Conservation (phyloP, 805 yeast species). For the Candida ipomoeae region DNA sequence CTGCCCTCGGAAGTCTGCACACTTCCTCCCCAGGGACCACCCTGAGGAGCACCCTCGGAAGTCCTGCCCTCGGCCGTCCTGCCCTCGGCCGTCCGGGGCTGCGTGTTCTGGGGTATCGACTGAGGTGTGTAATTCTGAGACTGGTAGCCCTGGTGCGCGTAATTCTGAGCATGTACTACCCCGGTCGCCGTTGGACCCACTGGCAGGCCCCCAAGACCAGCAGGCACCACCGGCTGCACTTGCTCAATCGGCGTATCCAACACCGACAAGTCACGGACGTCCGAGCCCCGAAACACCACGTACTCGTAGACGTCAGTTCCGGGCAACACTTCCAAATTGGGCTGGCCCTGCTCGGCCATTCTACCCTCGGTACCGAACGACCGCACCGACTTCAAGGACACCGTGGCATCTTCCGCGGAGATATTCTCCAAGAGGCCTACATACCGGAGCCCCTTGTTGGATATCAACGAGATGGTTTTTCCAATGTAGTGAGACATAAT, state of each 20-base stretch:
- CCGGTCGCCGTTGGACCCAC: constrained; percentile 21
- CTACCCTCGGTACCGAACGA: constrained; percentile 93
- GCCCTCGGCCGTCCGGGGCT: too few relatives aligned
- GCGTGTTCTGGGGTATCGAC: too few relatives aligned
- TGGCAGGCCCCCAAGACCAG: neutral
- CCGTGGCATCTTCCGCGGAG: constrained; percentile 87
- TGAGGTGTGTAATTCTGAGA: neutral
- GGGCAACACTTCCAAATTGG: constrained; percentile 66
- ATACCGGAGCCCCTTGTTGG: constrained; percentile 78
- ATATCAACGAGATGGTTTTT: constrained; percentile 75
- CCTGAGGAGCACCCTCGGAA: too few relatives aligned
- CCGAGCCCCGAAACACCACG: constrained; percentile 85
- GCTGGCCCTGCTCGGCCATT: constrained; percentile 51
- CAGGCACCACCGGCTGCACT: constrained; percentile 45
- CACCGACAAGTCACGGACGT: constrained; percentile 84
- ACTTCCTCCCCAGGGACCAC: too few relatives aligned
- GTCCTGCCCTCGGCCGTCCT: too few relatives aligned
- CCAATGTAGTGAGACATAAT: constrained; percentile 91
- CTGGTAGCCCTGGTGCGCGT: neutral
- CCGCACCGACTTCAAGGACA: constrained; percentile 73
- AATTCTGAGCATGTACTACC: constrained; percentile 13
- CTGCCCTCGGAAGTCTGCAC: too few relatives aligned
- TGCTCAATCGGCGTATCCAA: constrained; percentile 67
- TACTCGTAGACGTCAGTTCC: constrained; percentile 66
- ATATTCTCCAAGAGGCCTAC: constrained; percentile 86